Conservation (phyloP, 208 protist species). For the Crithidia bombi region DNA sequence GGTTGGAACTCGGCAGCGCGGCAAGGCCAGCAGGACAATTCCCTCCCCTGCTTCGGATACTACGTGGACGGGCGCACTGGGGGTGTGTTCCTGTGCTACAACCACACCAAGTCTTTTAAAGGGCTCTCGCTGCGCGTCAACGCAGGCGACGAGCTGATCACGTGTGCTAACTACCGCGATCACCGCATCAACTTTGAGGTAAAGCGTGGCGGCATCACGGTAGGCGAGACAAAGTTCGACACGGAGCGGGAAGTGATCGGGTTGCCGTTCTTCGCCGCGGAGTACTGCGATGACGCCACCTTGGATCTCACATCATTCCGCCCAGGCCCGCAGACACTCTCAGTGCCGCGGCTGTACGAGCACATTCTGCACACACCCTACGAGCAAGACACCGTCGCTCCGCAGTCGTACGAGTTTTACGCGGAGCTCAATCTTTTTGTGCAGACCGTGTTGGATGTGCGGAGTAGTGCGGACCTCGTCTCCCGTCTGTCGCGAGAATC, state of each 20-base stretch:
- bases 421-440: conserved; percentile 79
- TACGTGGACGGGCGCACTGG: conserved; percentile 62
- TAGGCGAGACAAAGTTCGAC: conserved; percentile 68
- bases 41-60: conserved; percentile 80
- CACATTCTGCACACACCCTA: conserved; percentile 45
- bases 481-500: conserved; percentile 13
- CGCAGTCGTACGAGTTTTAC: conserved; percentile 80
- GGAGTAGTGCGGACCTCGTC: conserved; percentile 21
- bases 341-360: conserved; percentile 60
- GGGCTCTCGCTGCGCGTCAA: conserved; percentile 52
- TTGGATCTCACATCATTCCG: conserved; percentile 50
- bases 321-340: conserved; percentile 39
- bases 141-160: conserved; percentile 56
- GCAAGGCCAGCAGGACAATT: conserved; percentile 18
- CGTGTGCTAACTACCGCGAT: conserved; percentile 72
- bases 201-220: conserved; percentile 47
- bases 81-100: conserved; percentile 75
- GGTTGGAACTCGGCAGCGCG: conserved; percentile 79
- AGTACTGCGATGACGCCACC: conserved; percentile 61
- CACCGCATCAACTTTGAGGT: conserved; percentile 61
- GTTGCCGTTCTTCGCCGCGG: conserved; percentile 67
- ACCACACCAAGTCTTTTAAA: conserved; percentile 33
- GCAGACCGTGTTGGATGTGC: conserved; percentile 44
- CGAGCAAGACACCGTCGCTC: conserved; percentile 22
- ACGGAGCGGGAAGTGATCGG: conserved; percentile 49